phyloP scores from a whole-genome alignment of 352 stramenopile species.

The Globisporangium nagaii region DNA sequence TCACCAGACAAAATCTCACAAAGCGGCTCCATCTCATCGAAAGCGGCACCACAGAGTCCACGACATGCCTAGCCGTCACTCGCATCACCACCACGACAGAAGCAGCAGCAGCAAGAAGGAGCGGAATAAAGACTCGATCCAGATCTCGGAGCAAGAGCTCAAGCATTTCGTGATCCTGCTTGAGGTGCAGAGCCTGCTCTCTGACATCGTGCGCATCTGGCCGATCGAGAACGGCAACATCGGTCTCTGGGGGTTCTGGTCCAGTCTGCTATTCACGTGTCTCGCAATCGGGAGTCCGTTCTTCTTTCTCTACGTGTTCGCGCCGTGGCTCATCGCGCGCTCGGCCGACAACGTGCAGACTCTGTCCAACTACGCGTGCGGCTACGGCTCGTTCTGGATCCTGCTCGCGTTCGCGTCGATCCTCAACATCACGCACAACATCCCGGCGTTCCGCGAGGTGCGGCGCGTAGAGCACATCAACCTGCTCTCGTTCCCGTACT shows the following conservation, averaged over 20 bases:
- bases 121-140: slow-evolving; percentile 10
- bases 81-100: not conserved
- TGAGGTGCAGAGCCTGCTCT: slow-evolving; percentile 15
- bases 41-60: not conserved
- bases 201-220: slow-evolving; percentile 25
- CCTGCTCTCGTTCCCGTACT: slow-evolving; percentile 25
- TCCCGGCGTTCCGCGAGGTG: slow-evolving; percentile 27
- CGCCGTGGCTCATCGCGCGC: slow-evolving; percentile 7
- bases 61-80: not conserved
- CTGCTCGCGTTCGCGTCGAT: slow-evolving; percentile 20
- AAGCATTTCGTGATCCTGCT: slow-evolving; percentile 22
- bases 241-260: slow-evolving; percentile 28
- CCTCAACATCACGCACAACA: slow-evolving; percentile 19
- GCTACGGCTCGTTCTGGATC: slow-evolving; percentile 24
- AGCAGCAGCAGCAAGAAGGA: not conserved
- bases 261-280: slow-evolving; percentile 19
- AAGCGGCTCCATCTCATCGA: not conserved
- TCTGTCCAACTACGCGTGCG: slow-evolving; percentile 18
- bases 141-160: slow-evolving; percentile 22
- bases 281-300: slow-evolving; percentile 18
- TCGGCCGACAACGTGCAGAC: slow-evolving; percentile 2
- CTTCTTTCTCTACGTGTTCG: slow-evolving; percentile 18
- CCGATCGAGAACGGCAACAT: slow-evolving; percentile 31
- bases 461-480: slow-evolving; percentile 26
- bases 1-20: not conserved